Evolutionary conservation across 169 alveolate species (phyloP), one percentile per base, ranked within the genome.

Genomic region (Cryptosporidium meleagridis): DNA sequence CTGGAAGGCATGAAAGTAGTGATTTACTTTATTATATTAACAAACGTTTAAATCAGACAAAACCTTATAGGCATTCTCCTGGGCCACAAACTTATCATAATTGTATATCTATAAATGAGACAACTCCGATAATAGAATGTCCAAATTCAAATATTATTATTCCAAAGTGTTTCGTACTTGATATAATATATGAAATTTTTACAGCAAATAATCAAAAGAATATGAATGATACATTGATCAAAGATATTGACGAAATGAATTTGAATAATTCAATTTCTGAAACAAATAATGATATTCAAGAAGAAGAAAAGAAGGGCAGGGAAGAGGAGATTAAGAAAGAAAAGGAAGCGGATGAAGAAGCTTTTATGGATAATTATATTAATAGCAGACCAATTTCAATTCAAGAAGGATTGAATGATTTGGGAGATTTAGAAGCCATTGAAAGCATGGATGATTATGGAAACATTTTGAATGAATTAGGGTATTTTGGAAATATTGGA

Each of bases 101-200:
- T 33, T 80, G 89, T 16, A 59, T 80, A 16, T 80, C 89, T 23
- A 80, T 80, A 29, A 65, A 62, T 62, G 89, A 80, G 29, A 80
- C 80, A 14, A 62, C 55, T 12, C 89, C 89, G 8, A 39, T 41
- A n/a, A 65, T 65, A 29, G 75, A 41, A 9, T 80, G 89, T 26
- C 75, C 75, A 14, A 62, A 31, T 9, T 21, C 33, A 3, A 18
- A 29, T 26, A 80, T 65, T 44, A 23, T 65, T 45, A 61, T 80
- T 8, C 75, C 89, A 16, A 23, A 58, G 6, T 80, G 89, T 65
- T 37, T 65, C 6, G 44, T 80, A 31, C 41, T 59, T 4, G 89
- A 80, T 31, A 61, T 61, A 29, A 80, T 80, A 37, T 39, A 80
- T 55, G 5, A 23, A 26, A 73, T 9, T 5, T 33, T 65, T 12